phyloP scores from a whole-genome alignment of 2,329 filamentous ascomycete genomes.

The Juglanconis oblonga region DNA sequence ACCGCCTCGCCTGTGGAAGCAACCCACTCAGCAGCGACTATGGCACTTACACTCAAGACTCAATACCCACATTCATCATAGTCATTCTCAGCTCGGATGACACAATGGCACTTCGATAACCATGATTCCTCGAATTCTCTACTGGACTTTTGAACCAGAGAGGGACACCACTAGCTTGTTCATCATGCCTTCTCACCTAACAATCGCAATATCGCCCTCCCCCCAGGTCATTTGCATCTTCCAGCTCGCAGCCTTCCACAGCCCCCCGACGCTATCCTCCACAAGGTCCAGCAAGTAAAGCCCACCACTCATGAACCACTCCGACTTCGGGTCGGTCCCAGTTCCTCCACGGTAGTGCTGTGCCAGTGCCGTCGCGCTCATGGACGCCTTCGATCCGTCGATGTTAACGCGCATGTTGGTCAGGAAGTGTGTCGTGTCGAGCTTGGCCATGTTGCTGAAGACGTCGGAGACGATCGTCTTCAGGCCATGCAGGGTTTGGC shows the following conservation, averaged over 20 bases:
- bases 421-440: constrained; percentile 24
- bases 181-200: background rate
- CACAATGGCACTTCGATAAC: too few relatives aligned
- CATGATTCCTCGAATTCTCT: too few relatives aligned
- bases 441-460: constrained; percentile 22
- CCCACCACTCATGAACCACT: background rate
- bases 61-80: too few relatives aligned
- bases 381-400: constrained; percentile 15
- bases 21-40: too few relatives aligned
- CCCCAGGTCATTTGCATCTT: constrained; percentile 11
- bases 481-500: constrained; percentile 21
- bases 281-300: constrained; percentile 2
- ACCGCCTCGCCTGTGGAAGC: too few relatives aligned
- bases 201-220: background rate
- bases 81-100: too few relatives aligned
- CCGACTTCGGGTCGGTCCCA: background rate
- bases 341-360: constrained; percentile 5
- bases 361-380: constrained; percentile 4
- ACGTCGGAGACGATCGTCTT: constrained; percentile 20
- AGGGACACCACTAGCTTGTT: too few relatives aligned
- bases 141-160: too few relatives aligned
- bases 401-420: constrained; percentile 13
- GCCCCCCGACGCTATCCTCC: background rate
- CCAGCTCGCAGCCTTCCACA: constrained; percentile 16
- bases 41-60: too few relatives aligned